Conservation (phyloP, 257 asterid species). For the Fraxinus pennsylvanica region DNA sequence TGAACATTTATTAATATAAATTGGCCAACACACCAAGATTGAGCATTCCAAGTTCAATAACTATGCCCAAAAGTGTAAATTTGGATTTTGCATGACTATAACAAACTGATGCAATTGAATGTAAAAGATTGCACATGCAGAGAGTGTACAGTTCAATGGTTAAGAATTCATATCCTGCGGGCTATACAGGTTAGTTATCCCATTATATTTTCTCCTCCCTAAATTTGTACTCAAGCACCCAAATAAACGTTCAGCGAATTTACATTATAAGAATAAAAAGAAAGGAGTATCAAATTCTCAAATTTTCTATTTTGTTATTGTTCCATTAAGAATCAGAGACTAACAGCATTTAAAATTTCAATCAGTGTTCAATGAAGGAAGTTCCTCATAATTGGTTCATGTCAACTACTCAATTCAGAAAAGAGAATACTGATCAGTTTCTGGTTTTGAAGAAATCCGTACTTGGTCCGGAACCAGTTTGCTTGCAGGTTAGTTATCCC, state of each 20-base stretch:
- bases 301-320: no score
- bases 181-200: neutral
- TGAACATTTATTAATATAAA: neutral
- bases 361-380: no score
- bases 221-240: neutral
- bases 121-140: neutral
- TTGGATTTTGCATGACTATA: neutral
- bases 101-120: neutral
- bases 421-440: no score
- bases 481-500: neutral
- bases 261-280: neutral
- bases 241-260: no score
- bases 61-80: neutral
- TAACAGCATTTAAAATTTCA: no score
- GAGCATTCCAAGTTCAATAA: neutral
- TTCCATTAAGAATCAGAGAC: no score
- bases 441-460: no score
- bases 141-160: neutral
- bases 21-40: neutral
- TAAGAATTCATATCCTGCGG: neutral
- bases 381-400: no score
- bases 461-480: no score
- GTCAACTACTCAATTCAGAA: no score
- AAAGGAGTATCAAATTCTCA: neutral
- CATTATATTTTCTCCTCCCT: neutral